Evolutionary conservation across 192 early-diverging fungal genomes (phyloP), one percentile per base, ranked within the genome.

Genomic region (Gryganskiella cystojenkinii): DNA sequence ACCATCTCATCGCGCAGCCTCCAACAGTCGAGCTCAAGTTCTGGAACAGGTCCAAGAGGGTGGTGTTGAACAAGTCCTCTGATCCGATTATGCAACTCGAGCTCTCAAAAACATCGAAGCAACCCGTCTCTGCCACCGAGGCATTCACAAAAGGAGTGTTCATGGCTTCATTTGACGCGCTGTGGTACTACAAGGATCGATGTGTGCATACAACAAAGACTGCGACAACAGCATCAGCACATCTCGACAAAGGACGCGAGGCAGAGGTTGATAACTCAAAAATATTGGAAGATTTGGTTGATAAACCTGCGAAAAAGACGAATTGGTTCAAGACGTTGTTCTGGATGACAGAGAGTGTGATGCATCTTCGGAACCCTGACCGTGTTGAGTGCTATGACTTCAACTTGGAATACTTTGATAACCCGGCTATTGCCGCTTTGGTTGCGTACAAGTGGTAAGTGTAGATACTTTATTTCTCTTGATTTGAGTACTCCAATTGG

Each of bases 51-150:
- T n/a, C n/a, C 19, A 17, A 35, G 7, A 11, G 22, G 37, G 7
- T 40, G 25, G 40, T 43, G 2, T 30, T 70, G 58, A 37, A 11
- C 42, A 51, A 60, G 47, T 46, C 25, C 9, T 17, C 33, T 15
- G 59, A 70, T 15, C 68, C 68, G 2, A 60, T 70, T 31, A 61
- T 70, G 68, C 59, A 70, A 9, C 35, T 70, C n/a, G 27, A 70
- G 17, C 34, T 62, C 13, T 14, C 51, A 13, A 3, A 56, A 8
- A 30, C 35, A 17, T 19, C 42, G 19, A 25, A 27, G n/a, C n/a
- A n/a, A n/a, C n/a, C n/a, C 11, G 40, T 61, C 22, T 22, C 49
- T 2, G 40, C 47, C 28, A 70, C 61, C 52, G 68, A 70, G 1
- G 25, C 25, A 20, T 70, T 70, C 49, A 61, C 58, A 1, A 22